Evolutionary conservation across 805 yeast genomes (phyloP), one percentile per base, ranked within the genome.

Genomic region (Saccharomyces cerevisiae): DNA sequence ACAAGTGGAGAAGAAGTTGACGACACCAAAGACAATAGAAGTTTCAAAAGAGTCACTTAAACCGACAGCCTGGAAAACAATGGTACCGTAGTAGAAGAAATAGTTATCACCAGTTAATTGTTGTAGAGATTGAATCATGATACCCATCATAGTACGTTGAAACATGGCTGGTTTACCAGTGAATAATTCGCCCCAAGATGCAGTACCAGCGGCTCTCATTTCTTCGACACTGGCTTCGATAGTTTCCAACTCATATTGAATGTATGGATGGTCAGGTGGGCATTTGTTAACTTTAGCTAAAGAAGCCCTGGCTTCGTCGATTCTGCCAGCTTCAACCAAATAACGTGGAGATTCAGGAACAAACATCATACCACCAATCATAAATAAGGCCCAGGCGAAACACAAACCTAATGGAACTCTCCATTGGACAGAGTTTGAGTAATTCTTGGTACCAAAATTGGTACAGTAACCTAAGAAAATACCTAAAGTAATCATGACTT

Each of bases 271-370:
- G 50, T 83, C 84, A 10, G 69, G 59, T 4, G 77, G 62, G 36
- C 76, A 74, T 65, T 79, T 81, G 76, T 84, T 84, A 51, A 83
- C 76, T 60, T 66, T 77, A 36, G 54, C 74, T 54, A 84, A 68
- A 17, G 87, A 78, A 26, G 62, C 66, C 67, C 75, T 80, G 51
- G 89, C 89, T 55, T 81, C 86, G 48, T 84, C 89, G 48, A 79
- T 63, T 60, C 70, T 76, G 54, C 75, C 77, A 55, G 70, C 71
- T 70, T 79, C 82, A 57, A 81, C 74, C 69, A 83, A 75, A 72
- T 67, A 84, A 70, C 88, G 75, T 63, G 89, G 86, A 27, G 87
- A 82, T 73, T 84, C 89, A 48, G 88, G 88, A 79, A 82, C 81
- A 61, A 77, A 75, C 9, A 60, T 55, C 70, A 70, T 67, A 58